A percentile compares a stretch with the other conserved stretches of the same genome.
These are phyloP conservation scores for Flagelloscypha sp. DNA, from an alignment of 768 basidiomycete species.

Conservation along the genomic window DNA sequence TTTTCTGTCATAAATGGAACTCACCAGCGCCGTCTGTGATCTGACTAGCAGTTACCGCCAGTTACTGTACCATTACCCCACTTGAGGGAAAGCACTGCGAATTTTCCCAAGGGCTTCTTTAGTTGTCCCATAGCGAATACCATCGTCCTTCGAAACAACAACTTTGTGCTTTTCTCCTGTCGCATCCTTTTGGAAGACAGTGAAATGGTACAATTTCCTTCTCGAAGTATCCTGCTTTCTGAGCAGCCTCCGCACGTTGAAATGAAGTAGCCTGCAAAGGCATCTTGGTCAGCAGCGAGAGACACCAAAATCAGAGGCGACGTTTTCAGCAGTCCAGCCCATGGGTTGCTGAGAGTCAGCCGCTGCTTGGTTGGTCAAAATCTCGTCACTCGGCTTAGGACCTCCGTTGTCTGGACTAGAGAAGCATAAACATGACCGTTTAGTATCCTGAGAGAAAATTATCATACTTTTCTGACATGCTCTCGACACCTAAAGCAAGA, in stretches of 20 bases:
- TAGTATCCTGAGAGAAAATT: neutral
- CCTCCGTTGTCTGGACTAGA: constrained; percentile 58
- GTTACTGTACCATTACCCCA: constrained; percentile 71
- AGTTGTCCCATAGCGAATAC: constrained; percentile 69
- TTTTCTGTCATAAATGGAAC: too few relatives aligned
- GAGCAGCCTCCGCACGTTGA: constrained; percentile 69
- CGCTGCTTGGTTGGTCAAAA: constrained; percentile 47
- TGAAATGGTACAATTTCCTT: constrained; percentile 74
- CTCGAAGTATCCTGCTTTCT: constrained; percentile 55
- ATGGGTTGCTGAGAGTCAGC: constrained; percentile 62
- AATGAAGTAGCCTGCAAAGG: constrained; percentile 67
- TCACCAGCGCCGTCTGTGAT: constrained; percentile 78
- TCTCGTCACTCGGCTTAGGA: constrained; percentile 50
- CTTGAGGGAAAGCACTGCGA: constrained; percentile 71
- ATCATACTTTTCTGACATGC: constrained; percentile 69
- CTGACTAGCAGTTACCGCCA: constrained; percentile 81
- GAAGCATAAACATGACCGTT: constrained; percentile 7
- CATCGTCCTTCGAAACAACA: constrained; percentile 65
- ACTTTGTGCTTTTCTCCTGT: constrained; percentile 46
- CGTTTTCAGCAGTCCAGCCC: constrained; percentile 89
- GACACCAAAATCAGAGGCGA: constrained; percentile 65
- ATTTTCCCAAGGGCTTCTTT: constrained; percentile 56
- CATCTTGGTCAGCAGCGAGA: constrained; percentile 71
- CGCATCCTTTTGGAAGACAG: constrained; percentile 49
- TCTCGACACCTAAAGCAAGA: constrained; percentile 76